A percentile compares a stretch with the other conserved stretches of the same genome.
Conservation (phyloP, 768 basidiomycete species). For the Pleurotus tuber-regium region DNA sequence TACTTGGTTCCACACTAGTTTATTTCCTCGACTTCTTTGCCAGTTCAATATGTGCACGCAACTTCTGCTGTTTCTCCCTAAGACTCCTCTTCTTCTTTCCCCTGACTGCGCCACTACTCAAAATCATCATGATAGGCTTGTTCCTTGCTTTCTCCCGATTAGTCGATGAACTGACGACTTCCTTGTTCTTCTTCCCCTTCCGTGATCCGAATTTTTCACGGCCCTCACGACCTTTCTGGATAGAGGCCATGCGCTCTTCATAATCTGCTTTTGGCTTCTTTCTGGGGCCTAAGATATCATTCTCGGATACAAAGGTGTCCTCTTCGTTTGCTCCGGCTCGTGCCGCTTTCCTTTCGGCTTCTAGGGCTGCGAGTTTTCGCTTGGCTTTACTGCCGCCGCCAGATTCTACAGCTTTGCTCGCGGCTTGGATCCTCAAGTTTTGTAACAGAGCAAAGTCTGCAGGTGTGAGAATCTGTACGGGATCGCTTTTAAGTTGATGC, state of each 20-base stretch:
- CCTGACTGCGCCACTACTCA: conserved; percentile 71
- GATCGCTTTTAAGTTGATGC: background rate
- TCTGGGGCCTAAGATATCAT: conserved; percentile 88
- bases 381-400: conserved; percentile 78
- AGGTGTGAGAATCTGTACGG: conserved; percentile 87
- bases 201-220: conserved; percentile 89
- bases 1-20: no score
- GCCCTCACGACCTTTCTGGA: conserved; percentile 91
- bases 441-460: conserved; percentile 93
- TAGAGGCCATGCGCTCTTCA: conserved; percentile 88
- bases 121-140: conserved; percentile 95
- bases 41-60: conserved; percentile 73
- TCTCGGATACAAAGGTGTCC: conserved; percentile 77
- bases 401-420: conserved; percentile 62
- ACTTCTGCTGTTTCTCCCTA: conserved; percentile 76
- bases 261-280: conserved; percentile 95
- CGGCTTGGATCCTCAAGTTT: conserved; percentile 82
- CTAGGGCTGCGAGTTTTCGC: conserved; percentile 82
- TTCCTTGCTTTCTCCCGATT: conserved; percentile 92
- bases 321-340: conserved; percentile 44
- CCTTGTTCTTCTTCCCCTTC: conserved; percentile 92
- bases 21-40: conserved; percentile 47
- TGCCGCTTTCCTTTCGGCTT: conserved; percentile 62
- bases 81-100: conserved; percentile 83
- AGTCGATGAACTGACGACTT: conserved; percentile 77